phyloP scores from a whole-genome alignment of 2,329 filamentous ascomycete genomes.

The Ceratocystis harringtonii region DNA sequence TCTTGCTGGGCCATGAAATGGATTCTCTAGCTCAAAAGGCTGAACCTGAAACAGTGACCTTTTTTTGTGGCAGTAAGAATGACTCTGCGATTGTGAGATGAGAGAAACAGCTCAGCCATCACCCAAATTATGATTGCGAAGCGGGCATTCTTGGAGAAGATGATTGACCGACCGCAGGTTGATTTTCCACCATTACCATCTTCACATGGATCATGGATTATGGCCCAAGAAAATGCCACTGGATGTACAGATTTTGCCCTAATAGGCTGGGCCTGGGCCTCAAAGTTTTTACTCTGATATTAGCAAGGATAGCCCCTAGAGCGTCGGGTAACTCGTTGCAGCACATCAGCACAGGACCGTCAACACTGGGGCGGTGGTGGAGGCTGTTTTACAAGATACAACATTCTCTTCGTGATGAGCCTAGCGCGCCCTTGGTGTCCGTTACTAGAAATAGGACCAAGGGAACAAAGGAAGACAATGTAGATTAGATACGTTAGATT shows the following conservation, averaged over 20 bases:
- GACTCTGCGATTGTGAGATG: not conserved
- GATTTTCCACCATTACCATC: not conserved
- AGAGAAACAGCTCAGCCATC: not conserved
- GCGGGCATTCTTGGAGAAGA: not conserved
- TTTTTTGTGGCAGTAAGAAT: not conserved
- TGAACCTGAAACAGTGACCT: not conserved
- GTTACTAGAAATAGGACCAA: not conserved
- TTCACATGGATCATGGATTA: not conserved
- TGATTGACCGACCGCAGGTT: no score
- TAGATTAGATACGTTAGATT: not conserved
- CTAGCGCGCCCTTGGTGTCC: not conserved
- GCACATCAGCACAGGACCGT: not conserved
- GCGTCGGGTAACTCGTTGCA: not conserved
- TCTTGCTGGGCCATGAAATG: not conserved
- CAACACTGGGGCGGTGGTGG: not conserved
- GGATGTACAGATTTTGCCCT: not conserved
- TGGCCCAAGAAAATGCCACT: not conserved
- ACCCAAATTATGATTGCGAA: not conserved
- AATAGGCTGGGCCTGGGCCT: not conserved
- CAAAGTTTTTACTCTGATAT: not conserved
- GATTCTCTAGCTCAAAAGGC: not conserved
- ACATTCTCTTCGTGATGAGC: not conserved
- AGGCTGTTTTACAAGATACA: not conserved
- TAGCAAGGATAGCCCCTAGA: not conserved
- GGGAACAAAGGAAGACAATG: not conserved